These are phyloP conservation scores for Coriaria nepalensis DNA, from an alignment of 306 rosid species.

Conservation along the genomic window DNA sequence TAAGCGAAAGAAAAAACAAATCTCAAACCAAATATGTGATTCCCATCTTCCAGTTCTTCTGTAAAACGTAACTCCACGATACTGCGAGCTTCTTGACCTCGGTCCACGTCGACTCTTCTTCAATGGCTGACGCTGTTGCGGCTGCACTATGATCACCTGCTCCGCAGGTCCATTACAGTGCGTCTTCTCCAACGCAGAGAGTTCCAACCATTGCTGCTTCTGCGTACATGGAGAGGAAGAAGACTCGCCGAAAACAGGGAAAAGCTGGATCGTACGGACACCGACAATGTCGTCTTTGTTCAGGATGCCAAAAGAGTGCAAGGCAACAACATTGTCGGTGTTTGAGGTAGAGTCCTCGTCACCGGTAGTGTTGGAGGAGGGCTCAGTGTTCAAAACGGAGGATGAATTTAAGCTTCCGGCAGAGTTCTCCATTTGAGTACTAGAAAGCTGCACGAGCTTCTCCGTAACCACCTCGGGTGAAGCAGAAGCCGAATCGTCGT, in stretches of 20 bases:
- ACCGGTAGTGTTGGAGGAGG: slow-evolving; percentile 9
- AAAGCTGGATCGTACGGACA: slow-evolving; percentile 53
- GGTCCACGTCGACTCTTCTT: slow-evolving; percentile 91
- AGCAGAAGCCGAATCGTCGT: no score
- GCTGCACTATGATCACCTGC: slow-evolving; percentile 15
- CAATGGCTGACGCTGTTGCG: slow-evolving; percentile 26
- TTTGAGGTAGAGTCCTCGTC: slow-evolving; percentile 4
- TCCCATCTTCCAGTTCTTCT: slow-evolving; percentile 96
- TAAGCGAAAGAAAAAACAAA: neutral
- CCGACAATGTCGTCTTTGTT: slow-evolving; percentile 13
- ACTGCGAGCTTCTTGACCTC: slow-evolving; percentile 83
- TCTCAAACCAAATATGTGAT: slow-evolving; percentile 77
- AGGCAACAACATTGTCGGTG: slow-evolving; percentile 25
- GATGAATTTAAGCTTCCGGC: no score
- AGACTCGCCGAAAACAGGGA: slow-evolving; percentile 23
- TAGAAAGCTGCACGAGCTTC: no score
- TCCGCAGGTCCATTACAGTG: slow-evolving; percentile 16
- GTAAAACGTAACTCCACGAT: slow-evolving; percentile 86
- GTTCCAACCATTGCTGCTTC: slow-evolving; percentile 31
- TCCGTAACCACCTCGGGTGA: no score
- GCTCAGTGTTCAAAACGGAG: no score
- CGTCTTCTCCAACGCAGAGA: slow-evolving; percentile 17
- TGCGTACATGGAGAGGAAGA: slow-evolving; percentile 14
- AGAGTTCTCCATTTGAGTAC: no score
- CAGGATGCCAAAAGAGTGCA: slow-evolving; percentile 38